Conservation (phyloP, 1,139 yeast species). For the Wickerhamomyces sp. region DNA sequence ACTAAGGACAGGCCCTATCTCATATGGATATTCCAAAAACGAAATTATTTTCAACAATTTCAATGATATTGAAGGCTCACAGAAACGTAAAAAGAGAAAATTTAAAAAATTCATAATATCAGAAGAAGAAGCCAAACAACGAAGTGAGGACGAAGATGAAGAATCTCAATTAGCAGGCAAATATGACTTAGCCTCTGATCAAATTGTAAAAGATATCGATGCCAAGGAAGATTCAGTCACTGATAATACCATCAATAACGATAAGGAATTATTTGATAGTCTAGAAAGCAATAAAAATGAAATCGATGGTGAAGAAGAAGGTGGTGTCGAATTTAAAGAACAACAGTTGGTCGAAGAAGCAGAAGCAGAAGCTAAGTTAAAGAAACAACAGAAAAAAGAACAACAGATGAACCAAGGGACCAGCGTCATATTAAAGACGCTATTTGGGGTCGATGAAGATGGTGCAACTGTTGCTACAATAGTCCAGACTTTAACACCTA, state of each 20-base stretch:
- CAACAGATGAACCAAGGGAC: background rate
- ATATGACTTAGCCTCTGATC: conserved; percentile 19
- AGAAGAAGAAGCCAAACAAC: background rate
- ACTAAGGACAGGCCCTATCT: conserved; percentile 16
- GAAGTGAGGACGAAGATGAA: conserved; percentile 3
- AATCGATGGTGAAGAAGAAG: conserved; percentile 22
- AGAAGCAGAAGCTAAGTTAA: conserved; percentile 5
- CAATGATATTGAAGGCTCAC: conserved; percentile 12
- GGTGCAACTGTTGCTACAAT: conserved; percentile 24
- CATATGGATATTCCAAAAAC: conserved; percentile 16
- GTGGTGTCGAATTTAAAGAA: conserved; percentile 22
- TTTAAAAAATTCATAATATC: conserved; percentile 17
- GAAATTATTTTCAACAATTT: conserved; percentile 19
- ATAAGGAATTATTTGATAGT: conserved; percentile 26
- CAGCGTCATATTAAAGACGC: conserved; percentile 15
- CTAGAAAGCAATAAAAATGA: conserved; percentile 19
- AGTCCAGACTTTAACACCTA: conserved; percentile 17
- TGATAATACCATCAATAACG: conserved; percentile 16
- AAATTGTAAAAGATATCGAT: conserved; percentile 12
- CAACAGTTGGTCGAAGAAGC: conserved; percentile 20
- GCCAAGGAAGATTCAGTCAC: conserved; percentile 5
- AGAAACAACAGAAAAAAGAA: conserved; percentile 5
- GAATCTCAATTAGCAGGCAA: conserved; percentile 12
- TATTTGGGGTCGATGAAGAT: conserved; percentile 24
- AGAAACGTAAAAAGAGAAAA: conserved; percentile 16